Conservation (phyloP, 2,329 filamentous ascomycete genomes). For the Dactylellina cionopaga region DNA sequence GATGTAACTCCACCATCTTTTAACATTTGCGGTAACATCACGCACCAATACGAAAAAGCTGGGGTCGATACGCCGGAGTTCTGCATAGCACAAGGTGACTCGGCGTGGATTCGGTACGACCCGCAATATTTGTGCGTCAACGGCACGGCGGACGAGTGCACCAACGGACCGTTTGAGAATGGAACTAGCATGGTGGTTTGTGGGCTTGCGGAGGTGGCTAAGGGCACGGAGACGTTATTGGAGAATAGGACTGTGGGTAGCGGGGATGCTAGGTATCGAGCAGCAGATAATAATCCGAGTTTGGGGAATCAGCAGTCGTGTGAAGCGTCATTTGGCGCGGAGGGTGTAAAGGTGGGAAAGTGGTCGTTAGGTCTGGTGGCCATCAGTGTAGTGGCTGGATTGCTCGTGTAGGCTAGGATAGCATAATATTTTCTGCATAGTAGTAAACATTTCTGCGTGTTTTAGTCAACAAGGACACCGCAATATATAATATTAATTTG, state of each 20-base stretch:
- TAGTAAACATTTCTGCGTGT: too few species aligned
- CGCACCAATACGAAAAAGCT: neutral
- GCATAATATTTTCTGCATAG: neutral
- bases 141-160: constrained; percentile 16
- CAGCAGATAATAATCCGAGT: neutral
- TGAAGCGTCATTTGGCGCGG: neutral
- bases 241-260: neutral
- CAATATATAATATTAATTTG: too few species aligned
- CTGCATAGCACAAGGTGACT: neutral
- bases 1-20: neutral
- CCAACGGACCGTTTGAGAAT: constrained; percentile 24
- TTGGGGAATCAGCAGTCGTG: neutral
- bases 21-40: neutral
- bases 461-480: too few species aligned
- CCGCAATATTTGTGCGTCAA: constrained; percentile 1
- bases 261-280: neutral
- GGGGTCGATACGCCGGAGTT: neutral
- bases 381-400: neutral
- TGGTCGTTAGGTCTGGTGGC: neutral
- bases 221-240: neutral
- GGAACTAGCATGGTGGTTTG: constrained; percentile 10
- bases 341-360: constrained; percentile 1
- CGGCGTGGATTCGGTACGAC: neutral
- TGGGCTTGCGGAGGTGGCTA: neutral
- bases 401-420: neutral